Conservation (phyloP, 2,329 filamentous ascomycete species). For the Colletotrichum sidae region DNA sequence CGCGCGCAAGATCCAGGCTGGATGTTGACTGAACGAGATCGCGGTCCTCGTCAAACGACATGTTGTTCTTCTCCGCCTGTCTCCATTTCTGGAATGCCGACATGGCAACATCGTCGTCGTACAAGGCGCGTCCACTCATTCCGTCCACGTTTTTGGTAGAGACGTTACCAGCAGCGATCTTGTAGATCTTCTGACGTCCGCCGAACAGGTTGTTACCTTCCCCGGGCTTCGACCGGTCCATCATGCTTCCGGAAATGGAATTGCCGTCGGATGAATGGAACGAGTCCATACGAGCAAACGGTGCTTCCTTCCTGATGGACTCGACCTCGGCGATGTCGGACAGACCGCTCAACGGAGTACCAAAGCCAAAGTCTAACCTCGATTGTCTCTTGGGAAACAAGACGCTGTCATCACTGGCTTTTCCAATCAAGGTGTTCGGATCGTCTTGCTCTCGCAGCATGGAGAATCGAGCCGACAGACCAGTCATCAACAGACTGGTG, state of each 20-base stretch:
- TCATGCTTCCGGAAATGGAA: slow-evolving; percentile 75
- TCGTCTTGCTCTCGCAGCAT: slow-evolving; percentile 97
- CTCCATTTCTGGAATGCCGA: slow-evolving; percentile 87
- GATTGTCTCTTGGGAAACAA: slow-evolving; percentile 86
- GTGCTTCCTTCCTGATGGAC: slow-evolving; percentile 75
- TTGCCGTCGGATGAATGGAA: slow-evolving; percentile 76
- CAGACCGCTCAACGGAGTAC: slow-evolving; percentile 60
- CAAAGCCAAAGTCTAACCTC: slow-evolving; percentile 74
- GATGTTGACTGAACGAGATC: slow-evolving; percentile 51
- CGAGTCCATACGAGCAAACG: slow-evolving; percentile 71
- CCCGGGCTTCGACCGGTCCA: slow-evolving; percentile 82
- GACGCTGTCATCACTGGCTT: slow-evolving; percentile 95
- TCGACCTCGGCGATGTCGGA: slow-evolving; percentile 92
- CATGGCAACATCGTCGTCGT: slow-evolving; percentile 86
- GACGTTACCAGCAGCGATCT: slow-evolving; percentile 70
- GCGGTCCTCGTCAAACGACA: slow-evolving; percentile 52
- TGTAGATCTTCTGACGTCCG: slow-evolving; percentile 95
- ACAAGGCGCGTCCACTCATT: slow-evolving; percentile 77
- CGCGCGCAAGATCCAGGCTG: slow-evolving; percentile 45
- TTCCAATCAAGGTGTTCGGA: slow-evolving; percentile 87
- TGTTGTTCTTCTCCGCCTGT: slow-evolving; percentile 68
- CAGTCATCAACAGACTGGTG: slow-evolving; percentile 95
- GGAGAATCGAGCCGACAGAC: slow-evolving; percentile 93
- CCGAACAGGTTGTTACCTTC: slow-evolving; percentile 96
- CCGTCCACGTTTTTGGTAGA: slow-evolving; percentile 56